Base-by-base conservation (phyloP, 805 yeast species). In the Ogataea nakhonphanomensis region DNA sequence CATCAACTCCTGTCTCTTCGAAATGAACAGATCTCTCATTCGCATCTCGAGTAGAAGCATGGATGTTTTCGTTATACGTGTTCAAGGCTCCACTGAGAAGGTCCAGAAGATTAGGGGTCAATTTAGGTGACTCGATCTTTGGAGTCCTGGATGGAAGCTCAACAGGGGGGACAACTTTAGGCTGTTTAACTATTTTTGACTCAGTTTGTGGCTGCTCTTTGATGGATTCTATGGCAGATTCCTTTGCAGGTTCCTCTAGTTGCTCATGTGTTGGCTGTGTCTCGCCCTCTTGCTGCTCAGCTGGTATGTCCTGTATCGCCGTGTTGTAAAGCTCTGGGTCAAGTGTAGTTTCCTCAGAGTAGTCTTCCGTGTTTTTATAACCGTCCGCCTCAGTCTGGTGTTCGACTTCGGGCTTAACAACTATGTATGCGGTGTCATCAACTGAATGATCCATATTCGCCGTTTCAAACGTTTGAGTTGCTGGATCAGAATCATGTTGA, bases 51-150 rank as follows among this genome's bases (percentile, higher is more conserved):
- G 27, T 3, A 25, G 12, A 13, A 9, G 30, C 39, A 20, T 47
- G 28, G 4, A 48, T 35, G 28, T 41, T 45, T 25, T 25, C 8
- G 32, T 54, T 54, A 28, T 55, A 55, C 5, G 41, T 24, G 10
- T 14, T 41, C 7, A 55, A 48, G 5, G 60, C 54, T 10, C 48
- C 45, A 17, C 45, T 39, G 13, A 55, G 37, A 11, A 55, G 14
- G 17, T 46, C 52, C 8, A 53, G 32, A 8, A 55, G 35, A 12
- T 44, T 42, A 4, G 57, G 51, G 26, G 48, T 45, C 10, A 58
- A 44, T 23, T 45, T 47, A 2, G 65, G 54, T 8, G 64, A 59
- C 32, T 58, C 57, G 2, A 62, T 57, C 3, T 56, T 49, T 4
- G 51, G 46, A 6, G 44, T 49, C 10, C 35, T 43, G 13, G 28